Evolutionary conservation across 2,329 filamentous ascomycete genomes (phyloP), one percentile per base, ranked within the genome.

Genomic region (Neofusicoccum cordaticola): DNA sequence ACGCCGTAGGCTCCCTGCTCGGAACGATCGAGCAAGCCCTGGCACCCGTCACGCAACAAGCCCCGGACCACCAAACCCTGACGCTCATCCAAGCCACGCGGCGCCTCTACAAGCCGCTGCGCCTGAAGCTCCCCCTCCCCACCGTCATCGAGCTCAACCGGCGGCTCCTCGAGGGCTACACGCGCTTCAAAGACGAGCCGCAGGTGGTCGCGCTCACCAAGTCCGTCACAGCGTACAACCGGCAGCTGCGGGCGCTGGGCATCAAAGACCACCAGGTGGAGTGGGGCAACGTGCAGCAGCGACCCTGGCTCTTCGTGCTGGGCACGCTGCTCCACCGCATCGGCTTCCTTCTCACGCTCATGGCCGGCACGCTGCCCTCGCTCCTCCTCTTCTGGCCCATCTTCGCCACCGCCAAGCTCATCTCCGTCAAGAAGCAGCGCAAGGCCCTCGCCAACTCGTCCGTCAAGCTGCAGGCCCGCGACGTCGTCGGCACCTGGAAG

Each of bases 401-500:
- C 39, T 58, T 58, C 53, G 53, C 45, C 17, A 60, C 52, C 9
- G 8, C 53, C 13, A 67, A 67, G 62, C 4, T 66, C 63, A 67
- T 67, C 35, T 67, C 66, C 2, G 51, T 67, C 63, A 66, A 62
- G 41, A 67, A 67, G 44, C 48, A 51, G 37, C 44, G 62, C 22
- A 61, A 66, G 37, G 66, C 66, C 4, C 63, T 67, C 9, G 66
- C 66, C 4, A 39, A 19, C 41, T 67, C 66, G 45, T 34, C 31
- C 15, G 66, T 67, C 35, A 67, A 67, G 57, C 50, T 67, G 8
- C 41, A 67, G 27, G 66, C 37, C 7, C 63, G 65, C 19, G 66
- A 67, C 41, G 66, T 67, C 27, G 63, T 67, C 2, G 66, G 45
- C 9, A 67, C 66, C 11, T 67, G 66, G 66, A 67, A 67, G 58